Evolutionary conservation across 495 filamentous ascomycete genomes (phyloP).

Genomic region (Penicillium tannophilum): DNA sequence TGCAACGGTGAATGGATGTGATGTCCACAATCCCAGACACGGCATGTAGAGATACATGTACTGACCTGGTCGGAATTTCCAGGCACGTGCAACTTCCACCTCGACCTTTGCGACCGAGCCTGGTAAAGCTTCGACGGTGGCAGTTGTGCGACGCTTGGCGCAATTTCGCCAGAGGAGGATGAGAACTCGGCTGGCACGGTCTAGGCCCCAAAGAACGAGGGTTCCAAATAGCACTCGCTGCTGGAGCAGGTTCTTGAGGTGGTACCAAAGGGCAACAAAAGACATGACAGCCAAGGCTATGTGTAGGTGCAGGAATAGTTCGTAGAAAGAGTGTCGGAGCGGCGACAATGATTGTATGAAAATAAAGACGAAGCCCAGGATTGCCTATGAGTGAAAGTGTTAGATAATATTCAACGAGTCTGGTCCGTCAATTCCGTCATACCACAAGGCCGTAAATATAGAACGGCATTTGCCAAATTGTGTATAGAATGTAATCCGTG

Average conservation of each 20-base stretch:
- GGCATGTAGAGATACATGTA: slow-evolving; percentile 62
- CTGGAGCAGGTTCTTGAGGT: slow-evolving; percentile 48
- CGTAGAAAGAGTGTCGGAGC: slow-evolving; percentile 59
- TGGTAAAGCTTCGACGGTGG: slow-evolving; percentile 55
- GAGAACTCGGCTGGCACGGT: slow-evolving; percentile 53
- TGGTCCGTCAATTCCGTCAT: slow-evolving; percentile 13
- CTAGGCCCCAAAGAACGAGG: slow-evolving; percentile 43
- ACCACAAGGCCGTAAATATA: slow-evolving; percentile 42
- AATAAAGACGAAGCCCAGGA: slow-evolving; percentile 51
- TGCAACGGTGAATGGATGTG: slow-evolving; percentile 60
- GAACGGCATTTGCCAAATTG: slow-evolving; percentile 37
- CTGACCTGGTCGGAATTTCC: slow-evolving; percentile 53
- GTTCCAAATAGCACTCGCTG: slow-evolving; percentile 42
- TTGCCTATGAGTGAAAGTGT: slow-evolving; percentile 26
- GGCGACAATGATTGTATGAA: slow-evolving; percentile 53
- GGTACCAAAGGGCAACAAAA: slow-evolving; percentile 57
- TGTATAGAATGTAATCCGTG: slow-evolving; percentile 28
- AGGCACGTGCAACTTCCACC: slow-evolving; percentile 50
- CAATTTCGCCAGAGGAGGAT: slow-evolving; percentile 64
- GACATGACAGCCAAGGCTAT: slow-evolving; percentile 50
- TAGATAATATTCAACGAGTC: neutral
- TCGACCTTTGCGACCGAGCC: slow-evolving; percentile 52
- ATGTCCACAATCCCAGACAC: slow-evolving; percentile 50
- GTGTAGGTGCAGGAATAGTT: slow-evolving; percentile 58
- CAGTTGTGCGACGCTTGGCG: slow-evolving; percentile 41